phyloP scores from a whole-genome alignment of 2,329 filamentous ascomycete species.

The Monosporascus sp. region DNA sequence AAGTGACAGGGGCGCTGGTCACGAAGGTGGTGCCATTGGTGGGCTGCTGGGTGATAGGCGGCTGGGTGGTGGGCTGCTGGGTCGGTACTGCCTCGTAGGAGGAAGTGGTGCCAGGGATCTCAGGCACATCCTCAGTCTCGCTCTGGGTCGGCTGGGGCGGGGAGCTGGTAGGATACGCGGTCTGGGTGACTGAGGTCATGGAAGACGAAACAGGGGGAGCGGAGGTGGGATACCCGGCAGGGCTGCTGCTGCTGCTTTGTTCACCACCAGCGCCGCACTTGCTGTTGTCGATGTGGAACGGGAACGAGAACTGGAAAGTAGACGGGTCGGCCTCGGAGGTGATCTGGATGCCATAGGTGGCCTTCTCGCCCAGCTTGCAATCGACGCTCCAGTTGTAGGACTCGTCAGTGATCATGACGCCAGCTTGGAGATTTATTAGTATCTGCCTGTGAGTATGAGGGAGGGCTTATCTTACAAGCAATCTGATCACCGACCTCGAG shows the following conservation, averaged over 20 bases:
- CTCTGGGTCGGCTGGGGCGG: too few species aligned
- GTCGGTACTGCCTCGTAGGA: too few species aligned
- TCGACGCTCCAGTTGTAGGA: conserved; percentile 47
- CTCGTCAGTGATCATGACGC: conserved; percentile 39
- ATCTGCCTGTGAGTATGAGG: not conserved
- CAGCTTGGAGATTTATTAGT: conserved; percentile 30
- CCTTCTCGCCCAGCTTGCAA: conserved; percentile 36
- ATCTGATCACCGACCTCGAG: conserved; percentile 39
- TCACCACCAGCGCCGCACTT: conserved; percentile 8
- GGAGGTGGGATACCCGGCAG: too few species aligned
- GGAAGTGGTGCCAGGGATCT: too few species aligned
- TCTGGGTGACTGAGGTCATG: too few species aligned
- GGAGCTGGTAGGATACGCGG: too few species aligned
- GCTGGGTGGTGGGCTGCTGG: too few species aligned
- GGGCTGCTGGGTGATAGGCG: not conserved
- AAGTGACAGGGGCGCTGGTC: conserved; percentile 18
- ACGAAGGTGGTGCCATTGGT: conserved; percentile 15
- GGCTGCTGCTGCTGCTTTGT: not conserved
- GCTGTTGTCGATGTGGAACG: conserved; percentile 47
- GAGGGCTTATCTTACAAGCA: conserved; percentile 41
- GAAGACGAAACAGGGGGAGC: too few species aligned
- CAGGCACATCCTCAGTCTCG: too few species aligned
- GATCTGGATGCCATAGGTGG: conserved; percentile 55
- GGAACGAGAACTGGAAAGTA: conserved; percentile 58
- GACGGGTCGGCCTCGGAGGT: conserved; percentile 39